phyloP scores from a whole-genome alignment of 345 rosid species.

The Anastatica hierochuntica region DNA sequence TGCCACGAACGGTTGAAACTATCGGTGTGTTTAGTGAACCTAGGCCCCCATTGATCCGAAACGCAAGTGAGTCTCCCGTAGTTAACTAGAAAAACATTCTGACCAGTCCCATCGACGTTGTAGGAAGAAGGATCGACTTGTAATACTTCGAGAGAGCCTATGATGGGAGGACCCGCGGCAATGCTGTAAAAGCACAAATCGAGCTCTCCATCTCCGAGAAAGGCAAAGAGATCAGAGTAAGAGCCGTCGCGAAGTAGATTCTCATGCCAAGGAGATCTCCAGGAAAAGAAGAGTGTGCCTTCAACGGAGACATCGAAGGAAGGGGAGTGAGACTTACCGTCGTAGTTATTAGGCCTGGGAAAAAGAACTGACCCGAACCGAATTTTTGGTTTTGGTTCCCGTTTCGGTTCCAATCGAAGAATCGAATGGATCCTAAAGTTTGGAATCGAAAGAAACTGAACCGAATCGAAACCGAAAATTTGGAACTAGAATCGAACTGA shows the following conservation, averaged over 20 bases:
- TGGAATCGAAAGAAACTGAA: too few relatives aligned
- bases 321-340: slow-evolving; percentile 80
- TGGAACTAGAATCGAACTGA: too few relatives aligned
- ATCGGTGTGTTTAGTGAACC: slow-evolving; percentile 76
- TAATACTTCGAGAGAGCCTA: slow-evolving; percentile 65
- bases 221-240: slow-evolving; percentile 85
- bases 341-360: too few relatives aligned
- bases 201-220: slow-evolving; percentile 63
- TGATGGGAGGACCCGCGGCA: slow-evolving; percentile 85
- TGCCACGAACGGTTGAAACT: slow-evolving; percentile 86
- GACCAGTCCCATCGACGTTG: slow-evolving; percentile 37
- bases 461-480: too few relatives aligned
- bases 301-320: slow-evolving; percentile 84
- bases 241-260: slow-evolving; percentile 62
- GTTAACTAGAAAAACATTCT: slow-evolving; percentile 48
- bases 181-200: slow-evolving; percentile 89
- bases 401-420: too few relatives aligned
- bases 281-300: slow-evolving; percentile 81
- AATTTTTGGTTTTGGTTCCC: too few relatives aligned
- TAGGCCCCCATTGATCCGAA: slow-evolving; percentile 79
- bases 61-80: slow-evolving; percentile 86
- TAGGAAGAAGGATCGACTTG: slow-evolving; percentile 73
- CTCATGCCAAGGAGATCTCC: slow-evolving; percentile 85
- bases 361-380: too few relatives aligned
- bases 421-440: too few relatives aligned